Evolutionary conservation across 495 filamentous ascomycete species (phyloP).

Genomic region (Aspergillus indologenus): DNA sequence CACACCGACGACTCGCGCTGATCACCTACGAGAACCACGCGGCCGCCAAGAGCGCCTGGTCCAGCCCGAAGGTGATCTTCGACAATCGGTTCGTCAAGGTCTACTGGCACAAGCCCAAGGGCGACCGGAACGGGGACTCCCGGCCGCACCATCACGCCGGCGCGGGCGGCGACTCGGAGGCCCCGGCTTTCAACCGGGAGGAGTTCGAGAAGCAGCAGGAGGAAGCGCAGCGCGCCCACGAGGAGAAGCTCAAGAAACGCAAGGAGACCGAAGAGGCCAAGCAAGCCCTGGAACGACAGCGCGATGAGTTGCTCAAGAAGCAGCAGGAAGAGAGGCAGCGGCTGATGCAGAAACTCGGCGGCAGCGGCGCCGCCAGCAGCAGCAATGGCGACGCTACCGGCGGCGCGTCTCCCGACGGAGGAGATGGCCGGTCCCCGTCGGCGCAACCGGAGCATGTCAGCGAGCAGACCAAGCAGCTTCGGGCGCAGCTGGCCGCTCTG

Average conservation of each 20-base stretch:
- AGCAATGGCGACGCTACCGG: conserved; percentile 22
- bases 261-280: conserved; percentile 70
- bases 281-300: conserved; percentile 70
- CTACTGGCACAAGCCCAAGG: conserved; percentile 78
- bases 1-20: conserved; percentile 73
- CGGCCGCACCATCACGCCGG: conserved; percentile 11
- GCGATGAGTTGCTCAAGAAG: conserved; percentile 69
- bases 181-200: conserved; percentile 67
- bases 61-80: conserved; percentile 91
- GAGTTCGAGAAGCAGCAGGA: conserved; percentile 73
- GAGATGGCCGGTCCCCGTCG: conserved; percentile 28
- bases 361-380: conserved; percentile 37
- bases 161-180: conserved; percentile 31
- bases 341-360: conserved; percentile 60
- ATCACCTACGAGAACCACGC: conserved; percentile 75
- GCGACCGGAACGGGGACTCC: conserved; percentile 33
- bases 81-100: conserved; percentile 98
- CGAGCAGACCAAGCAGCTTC: conserved; percentile 62
- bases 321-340: conserved; percentile 74
- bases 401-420: conserved; percentile 16
- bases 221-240: conserved; percentile 74
- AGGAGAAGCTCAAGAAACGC: conserved; percentile 71
- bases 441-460: conserved; percentile 44
- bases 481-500: conserved; percentile 75
- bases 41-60: conserved; percentile 76